Base-by-base conservation (phyloP, 352 stramenopile species). In the Globisporangium nagaii region DNA sequence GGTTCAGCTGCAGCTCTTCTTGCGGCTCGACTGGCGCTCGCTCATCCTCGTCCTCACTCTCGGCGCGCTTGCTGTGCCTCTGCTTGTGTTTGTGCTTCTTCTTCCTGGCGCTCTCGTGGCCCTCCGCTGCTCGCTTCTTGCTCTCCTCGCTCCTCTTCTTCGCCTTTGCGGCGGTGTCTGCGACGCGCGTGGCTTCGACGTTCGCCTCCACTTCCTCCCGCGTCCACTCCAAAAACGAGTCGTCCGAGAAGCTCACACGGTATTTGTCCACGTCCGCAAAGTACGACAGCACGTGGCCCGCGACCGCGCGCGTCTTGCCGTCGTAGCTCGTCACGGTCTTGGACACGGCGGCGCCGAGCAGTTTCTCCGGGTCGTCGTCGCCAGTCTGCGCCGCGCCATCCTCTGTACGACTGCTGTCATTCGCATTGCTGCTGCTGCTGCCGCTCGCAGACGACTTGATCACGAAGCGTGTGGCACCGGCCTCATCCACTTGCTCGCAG, bases 311-410 rank as follows among this genome's bases (percentile, higher is more conserved):
- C 48, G 64, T 66, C 36, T 72, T 56, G 42, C 71, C 69, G 24
- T 84, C 71, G 57, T 88, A 85, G 27, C 63, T 81, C 9, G 49
- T 68, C 46, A 68, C 72, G 34, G 60, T 65, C 44, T 76, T 82
- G n/a, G 61, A 60, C 11, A 88, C 53, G 0, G 58, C 60, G 1
- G 53, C 57, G 15, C 74, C 66, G 2, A 85, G 31, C 20, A 84
- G 66, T 36, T 70, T 43, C 51, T 80, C 68, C 28, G 74, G 75
- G 52, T 84, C 75, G 32, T 49, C 48, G 30, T 53, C 40, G 24
- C 35, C 25, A 17, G 11, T 28, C 11, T 20, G n/a, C n/a, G n/a
- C n/a, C n/a, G n/a, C 11, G 27, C 24, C 24, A 17, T 11, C 17
- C 8, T 4, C 3, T 11, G 41, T 1, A 32, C 9, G 10, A 30